phyloP scores from a whole-genome alignment of 2,329 filamentous ascomycete genomes.

The Fusarium lateritium region DNA sequence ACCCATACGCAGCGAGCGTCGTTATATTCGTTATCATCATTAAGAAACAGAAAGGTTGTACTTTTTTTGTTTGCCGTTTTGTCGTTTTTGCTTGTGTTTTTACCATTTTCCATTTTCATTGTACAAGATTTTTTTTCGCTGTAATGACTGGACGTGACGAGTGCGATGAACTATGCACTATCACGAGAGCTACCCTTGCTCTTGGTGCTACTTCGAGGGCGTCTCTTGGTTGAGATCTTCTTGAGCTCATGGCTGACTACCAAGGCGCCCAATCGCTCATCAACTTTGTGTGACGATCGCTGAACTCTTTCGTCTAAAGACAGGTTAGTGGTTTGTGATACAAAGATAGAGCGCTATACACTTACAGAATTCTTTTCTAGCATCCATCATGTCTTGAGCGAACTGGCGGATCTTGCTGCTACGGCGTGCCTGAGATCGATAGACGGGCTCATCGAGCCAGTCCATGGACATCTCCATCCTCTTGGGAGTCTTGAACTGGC shows the following conservation, averaged over 20 bases:
- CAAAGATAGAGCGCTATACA: slow-evolving; percentile 1
- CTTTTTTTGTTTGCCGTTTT: slow-evolving; percentile 12
- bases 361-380: slow-evolving; percentile 57
- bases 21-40: slow-evolving; percentile 40
- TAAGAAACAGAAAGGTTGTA: slow-evolving; percentile 24
- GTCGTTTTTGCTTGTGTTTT: slow-evolving; percentile 26
- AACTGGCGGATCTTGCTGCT: slow-evolving; percentile 50
- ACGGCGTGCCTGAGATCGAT: slow-evolving; percentile 46
- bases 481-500: slow-evolving; percentile 59
- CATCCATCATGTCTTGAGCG: slow-evolving; percentile 53
- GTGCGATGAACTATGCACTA: slow-evolving; percentile 34
- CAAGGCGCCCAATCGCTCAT: slow-evolving; percentile 53
- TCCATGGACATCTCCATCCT: slow-evolving; percentile 58
- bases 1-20: slow-evolving; percentile 33
- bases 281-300: slow-evolving; percentile 51
- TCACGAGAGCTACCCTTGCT: slow-evolving; percentile 49
- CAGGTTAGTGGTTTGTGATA: slow-evolving; percentile 36
- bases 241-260: slow-evolving; percentile 59
- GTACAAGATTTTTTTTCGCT: slow-evolving; percentile 8
- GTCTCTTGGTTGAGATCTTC: slow-evolving; percentile 56
- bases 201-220: slow-evolving; percentile 48
- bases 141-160: slow-evolving; percentile 41
- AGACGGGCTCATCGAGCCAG: slow-evolving; percentile 54
- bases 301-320: slow-evolving; percentile 52
- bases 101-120: slow-evolving; percentile 19